Base-by-base conservation (phyloP, 2,329 filamentous ascomycete genomes). In the Pseudomassariella vexata region DNA sequence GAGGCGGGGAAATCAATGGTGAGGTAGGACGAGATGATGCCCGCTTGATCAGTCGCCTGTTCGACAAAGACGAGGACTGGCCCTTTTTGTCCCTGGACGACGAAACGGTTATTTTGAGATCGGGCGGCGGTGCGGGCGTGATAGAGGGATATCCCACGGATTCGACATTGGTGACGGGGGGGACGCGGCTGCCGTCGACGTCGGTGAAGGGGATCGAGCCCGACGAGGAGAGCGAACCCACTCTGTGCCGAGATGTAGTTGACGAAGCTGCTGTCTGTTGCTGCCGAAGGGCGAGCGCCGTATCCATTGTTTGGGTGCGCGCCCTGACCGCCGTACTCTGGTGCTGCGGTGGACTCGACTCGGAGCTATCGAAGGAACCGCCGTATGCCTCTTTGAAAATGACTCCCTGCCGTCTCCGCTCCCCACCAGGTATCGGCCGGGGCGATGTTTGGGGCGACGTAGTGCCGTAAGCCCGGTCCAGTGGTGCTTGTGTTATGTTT, bases 201-300 rank as follows among this genome's bases (percentile, higher is more conserved):
- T 73, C 70, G 36, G 67, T 58, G 29, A 70, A 65, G 30, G 67
- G 63, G 28, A 73, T 65, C 5, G 76, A 72, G 4, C 67, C 60
- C 6, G 76, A 68, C 21, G 79, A 81, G 45, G 82, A 79, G 45
- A 86, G 75, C 18, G 82, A 86, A 30, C 82, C 79, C 25, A 86
- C 74, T 31, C 82, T 71, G 46, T 79, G 74, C 31, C 82, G 72
- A 44, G 62, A 68, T 37, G 76, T 72, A 21, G 52, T 37, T 4
- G 55, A 44, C n/a, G 59, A 50, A 21, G 59, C 49, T 9, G 60
- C 50, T 12, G 52, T 53, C 31, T 50, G 38, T 28, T 70, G 64
- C 34, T 64, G 67, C 24, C 73, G 65, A 51, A 70, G 62, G 21
- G 48, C 45, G 19, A 54, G 35, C 22, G 68, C 61, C 25, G 67